Evolutionary conservation across 495 filamentous ascomycete genomes (phyloP).

Genomic region (Penicillium crystallinum): DNA sequence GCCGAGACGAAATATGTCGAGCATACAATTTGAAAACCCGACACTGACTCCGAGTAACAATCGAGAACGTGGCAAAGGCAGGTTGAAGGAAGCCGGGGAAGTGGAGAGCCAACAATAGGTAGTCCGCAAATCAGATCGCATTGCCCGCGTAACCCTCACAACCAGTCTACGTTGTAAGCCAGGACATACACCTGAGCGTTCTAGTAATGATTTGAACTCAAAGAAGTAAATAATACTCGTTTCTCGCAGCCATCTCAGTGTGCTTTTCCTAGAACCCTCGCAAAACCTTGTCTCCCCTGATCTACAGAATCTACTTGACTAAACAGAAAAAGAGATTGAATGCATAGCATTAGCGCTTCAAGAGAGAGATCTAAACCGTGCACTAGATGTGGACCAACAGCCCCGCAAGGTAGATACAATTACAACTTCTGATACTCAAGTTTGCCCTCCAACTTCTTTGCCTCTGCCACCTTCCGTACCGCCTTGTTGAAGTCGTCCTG

Average conservation of each 20-base stretch:
- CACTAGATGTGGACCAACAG: slow-evolving; percentile 4
- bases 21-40: not conserved
- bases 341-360: slow-evolving; percentile 16
- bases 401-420: slow-evolving; percentile 24
- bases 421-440: slow-evolving; percentile 97
- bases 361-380: slow-evolving; percentile 14
- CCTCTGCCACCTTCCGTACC: slow-evolving; percentile 91
- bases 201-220: no score
- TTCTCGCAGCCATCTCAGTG: no score
- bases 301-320: not conserved
- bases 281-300: not conserved
- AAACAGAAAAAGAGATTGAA: not conserved
- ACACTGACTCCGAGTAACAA: not conserved
- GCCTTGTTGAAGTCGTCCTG: slow-evolving; percentile 99
- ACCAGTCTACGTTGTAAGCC: no score
- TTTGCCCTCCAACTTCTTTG: slow-evolving; percentile 98
- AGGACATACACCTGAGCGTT: no score
- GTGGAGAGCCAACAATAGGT: slow-evolving; percentile 7
- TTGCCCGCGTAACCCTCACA: not conserved
- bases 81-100: slow-evolving; percentile 9
- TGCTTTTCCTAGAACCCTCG: not conserved
- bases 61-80: slow-evolving; percentile 2
- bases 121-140: slow-evolving; percentile 5
- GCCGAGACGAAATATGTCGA: not conserved
- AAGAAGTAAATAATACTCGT: no score